Percentiles rank a stretch among this genome's conserved stretches.
phyloP scores from a whole-genome alignment of 2,329 filamentous ascomycete genomes.

The Gnomoniopsis smithogilvyi region DNA sequence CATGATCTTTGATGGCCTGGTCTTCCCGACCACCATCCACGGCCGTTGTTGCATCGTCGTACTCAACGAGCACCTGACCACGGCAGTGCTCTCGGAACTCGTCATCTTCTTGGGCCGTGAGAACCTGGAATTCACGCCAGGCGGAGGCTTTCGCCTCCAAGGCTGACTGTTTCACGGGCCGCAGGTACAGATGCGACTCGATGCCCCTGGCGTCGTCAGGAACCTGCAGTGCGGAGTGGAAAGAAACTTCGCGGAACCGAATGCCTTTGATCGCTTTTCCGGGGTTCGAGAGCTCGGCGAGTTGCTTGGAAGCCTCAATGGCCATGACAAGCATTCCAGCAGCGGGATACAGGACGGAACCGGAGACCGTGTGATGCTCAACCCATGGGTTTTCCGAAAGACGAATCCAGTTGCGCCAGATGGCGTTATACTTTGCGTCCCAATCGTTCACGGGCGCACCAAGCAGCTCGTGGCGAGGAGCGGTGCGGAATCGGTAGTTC shows the following conservation, averaged over 20 bases:
- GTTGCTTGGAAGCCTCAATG: slow-evolving; percentile 25
- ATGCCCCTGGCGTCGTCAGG: slow-evolving; percentile 19
- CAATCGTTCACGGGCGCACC: slow-evolving; percentile 6
- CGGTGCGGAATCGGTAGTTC: slow-evolving; percentile 17
- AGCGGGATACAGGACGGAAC: slow-evolving; percentile 27
- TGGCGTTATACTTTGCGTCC: slow-evolving; percentile 12
- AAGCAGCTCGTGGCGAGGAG: slow-evolving; percentile 7
- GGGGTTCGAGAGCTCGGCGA: slow-evolving; percentile 4
- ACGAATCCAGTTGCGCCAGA: slow-evolving; percentile 21
- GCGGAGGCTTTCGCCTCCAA: too few species aligned
- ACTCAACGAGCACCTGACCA: slow-evolving; percentile 19
- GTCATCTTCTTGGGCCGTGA: too few species aligned
- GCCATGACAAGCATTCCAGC: slow-evolving; percentile 29
- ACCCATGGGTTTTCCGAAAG: slow-evolving; percentile 30
- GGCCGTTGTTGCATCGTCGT: too few species aligned
- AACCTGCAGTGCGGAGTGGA: slow-evolving; percentile 22
- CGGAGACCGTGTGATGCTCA: slow-evolving; percentile 28
- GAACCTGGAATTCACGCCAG: slow-evolving; percentile 27
- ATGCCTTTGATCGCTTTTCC: slow-evolving; percentile 8
- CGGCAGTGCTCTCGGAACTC: slow-evolving; percentile 25
- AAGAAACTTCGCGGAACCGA: slow-evolving; percentile 20
- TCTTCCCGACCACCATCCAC: too few species aligned
- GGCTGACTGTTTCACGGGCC: slow-evolving; percentile 17
- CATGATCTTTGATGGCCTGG: too few species aligned
- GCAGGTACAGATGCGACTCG: slow-evolving; percentile 21